Evolutionary conservation across 1,284 basidiomycete species (phyloP), one percentile per base, ranked within the genome.

Genomic region (Exobasidium rhododendri): DNA sequence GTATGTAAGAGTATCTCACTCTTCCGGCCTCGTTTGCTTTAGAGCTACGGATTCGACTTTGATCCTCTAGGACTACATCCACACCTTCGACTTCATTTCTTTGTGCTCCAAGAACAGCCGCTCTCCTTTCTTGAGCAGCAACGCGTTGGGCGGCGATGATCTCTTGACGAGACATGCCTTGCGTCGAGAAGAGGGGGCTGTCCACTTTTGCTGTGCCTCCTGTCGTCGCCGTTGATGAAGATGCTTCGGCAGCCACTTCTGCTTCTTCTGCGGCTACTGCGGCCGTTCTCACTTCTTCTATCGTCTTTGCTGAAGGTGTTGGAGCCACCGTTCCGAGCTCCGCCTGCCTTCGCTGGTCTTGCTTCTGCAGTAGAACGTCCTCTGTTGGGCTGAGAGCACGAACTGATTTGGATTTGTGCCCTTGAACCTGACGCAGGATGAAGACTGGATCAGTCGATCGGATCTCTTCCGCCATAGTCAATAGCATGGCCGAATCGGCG

Each of bases 131-230:
- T 26, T 90, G 85, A 3, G 86, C 87, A 0, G 88, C 89, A 2
- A 88, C 90, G 13, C 92, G 85, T 78, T 96, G 92, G 3, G 91
- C 91, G n/a, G 89, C 90, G 54, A 94, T 94, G 74, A 94, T 89
- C 69, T 94, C 91, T 69, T 90, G 89, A 46, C 87, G 85, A 5
- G 89, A 89, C 53, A 86, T 66, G 56, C 50, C 62, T 46, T 50
- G 58, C 53, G 44, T 44, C 7, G 35, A 40, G 7, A 17, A 40
- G 7, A 17, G 7, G 17, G 35, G 35, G 7, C 10, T 10, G 17
- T 7, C 17, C 7, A 40, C 17, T 10, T 40, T 7, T 40, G 7
- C 17, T 11, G 28, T 40, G 44, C 22, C 29, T 13, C 28, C 32
- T 29, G 26, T 49, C 46, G 54, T 29, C n/a, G 43, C 11, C 10